A percentile compares a stretch with the other conserved stretches of the same genome.
These are phyloP conservation scores for Lumnitzera littorea DNA, from an alignment of 345 rosid species.

Conservation along the genomic window DNA sequence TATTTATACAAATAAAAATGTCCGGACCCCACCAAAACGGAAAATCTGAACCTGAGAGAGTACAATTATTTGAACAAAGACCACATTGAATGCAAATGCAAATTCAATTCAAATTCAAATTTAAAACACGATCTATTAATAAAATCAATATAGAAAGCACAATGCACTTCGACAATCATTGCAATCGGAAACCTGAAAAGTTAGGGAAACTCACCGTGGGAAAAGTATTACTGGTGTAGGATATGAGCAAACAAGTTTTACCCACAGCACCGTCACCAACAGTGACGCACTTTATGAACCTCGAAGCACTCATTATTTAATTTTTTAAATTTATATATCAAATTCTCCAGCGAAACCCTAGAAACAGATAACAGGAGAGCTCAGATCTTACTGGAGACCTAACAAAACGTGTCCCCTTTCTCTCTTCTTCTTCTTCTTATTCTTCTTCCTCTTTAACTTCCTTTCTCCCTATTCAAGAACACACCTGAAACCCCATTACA, in stretches of 20 bases:
- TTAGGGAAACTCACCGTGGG: conserved; percentile 50
- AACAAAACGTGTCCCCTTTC: too few relatives aligned
- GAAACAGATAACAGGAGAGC: not conserved
- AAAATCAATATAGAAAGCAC: not conserved
- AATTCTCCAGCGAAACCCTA: conserved; percentile 6
- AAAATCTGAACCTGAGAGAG: not conserved
- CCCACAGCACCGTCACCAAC: conserved; percentile 99
- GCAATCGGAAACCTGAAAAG: not conserved
- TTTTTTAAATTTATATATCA: not conserved
- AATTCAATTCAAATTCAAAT: not conserved
- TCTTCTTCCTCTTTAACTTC: not conserved
- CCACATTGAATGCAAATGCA: not conserved
- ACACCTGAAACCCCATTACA: not conserved
- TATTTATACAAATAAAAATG: too few relatives aligned
- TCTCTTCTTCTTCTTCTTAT: not conserved
- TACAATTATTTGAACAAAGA: not conserved
- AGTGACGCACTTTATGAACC: conserved; percentile 96
- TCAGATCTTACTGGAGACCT: not conserved
- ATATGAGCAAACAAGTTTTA: conserved; percentile 88
- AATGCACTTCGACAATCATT: not conserved
- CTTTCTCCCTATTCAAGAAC: not conserved
- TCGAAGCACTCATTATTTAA: conserved; percentile 69
- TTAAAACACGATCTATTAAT: not conserved
- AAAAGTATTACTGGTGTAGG: conserved; percentile 95
- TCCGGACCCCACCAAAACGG: not conserved